phyloP scores from a whole-genome alignment of 129 eudicot species.

The Heracleum sosnowskyi region DNA sequence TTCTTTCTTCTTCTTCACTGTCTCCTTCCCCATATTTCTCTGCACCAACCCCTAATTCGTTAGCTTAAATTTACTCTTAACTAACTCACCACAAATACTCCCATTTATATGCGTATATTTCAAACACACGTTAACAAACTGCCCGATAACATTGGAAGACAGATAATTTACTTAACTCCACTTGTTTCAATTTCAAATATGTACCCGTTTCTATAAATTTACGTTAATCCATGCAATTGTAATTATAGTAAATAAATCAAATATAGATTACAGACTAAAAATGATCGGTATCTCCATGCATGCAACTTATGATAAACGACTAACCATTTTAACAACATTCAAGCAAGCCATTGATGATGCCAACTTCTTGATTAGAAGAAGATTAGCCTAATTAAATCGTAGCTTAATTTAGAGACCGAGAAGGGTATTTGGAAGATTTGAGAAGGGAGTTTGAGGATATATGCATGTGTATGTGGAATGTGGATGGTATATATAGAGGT shows the following conservation, averaged over 20 bases:
- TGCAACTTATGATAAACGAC: conserved; percentile 1
- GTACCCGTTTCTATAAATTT: neutral
- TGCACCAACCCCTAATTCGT: neutral
- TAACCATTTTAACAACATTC: conserved; percentile 33
- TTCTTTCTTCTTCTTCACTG: conserved; percentile 19
- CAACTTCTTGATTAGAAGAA: neutral
- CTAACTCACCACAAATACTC: neutral
- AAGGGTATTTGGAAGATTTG: conserved; percentile 8
- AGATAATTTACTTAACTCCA: neutral
- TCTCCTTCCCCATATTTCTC: conserved; percentile 35
- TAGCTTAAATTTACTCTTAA: neutral
- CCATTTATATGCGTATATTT: neutral
- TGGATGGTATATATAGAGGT: conserved; percentile 27
- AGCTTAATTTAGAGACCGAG: neutral
- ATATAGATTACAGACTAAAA: too few species aligned
- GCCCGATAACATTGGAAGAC: neutral
- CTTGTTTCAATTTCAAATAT: neutral
- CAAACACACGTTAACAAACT: neutral
- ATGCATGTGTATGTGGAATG: neutral
- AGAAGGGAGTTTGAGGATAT: neutral
- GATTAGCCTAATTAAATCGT: neutral
- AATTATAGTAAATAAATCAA: too few species aligned
- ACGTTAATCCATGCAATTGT: neutral
- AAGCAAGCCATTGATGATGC: conserved; percentile 39
- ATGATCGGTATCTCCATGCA: neutral